phyloP scores from a whole-genome alignment of 371 early-diverging fungal genomes.

The Choanephora cucurbitarum region DNA sequence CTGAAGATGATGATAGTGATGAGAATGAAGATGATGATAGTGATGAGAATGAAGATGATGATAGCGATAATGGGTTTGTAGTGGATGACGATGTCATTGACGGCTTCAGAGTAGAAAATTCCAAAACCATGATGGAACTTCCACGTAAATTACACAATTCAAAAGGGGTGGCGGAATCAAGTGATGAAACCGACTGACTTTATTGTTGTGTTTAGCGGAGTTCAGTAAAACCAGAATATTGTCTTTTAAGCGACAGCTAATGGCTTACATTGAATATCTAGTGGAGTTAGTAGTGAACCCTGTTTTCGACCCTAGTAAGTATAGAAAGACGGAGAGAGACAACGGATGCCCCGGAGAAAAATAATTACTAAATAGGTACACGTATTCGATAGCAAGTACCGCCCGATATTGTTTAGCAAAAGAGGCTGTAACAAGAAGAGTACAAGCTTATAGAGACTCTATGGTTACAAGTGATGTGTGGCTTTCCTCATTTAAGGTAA shows the following conservation, averaged over 20 bases:
- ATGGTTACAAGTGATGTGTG: conserved; percentile 33
- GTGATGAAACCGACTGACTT: conserved; percentile 5
- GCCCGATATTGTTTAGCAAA: conserved; percentile 12
- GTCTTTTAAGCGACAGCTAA: conserved; percentile 18
- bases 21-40: not conserved
- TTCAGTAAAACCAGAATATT: conserved; percentile 16
- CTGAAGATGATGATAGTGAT: not conserved
- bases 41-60: not conserved
- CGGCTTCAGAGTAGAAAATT: conserved; percentile 8
- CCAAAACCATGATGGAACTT: conserved; percentile 7
- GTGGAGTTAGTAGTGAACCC: conserved; percentile 8
- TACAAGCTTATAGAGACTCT: conserved; percentile 28
- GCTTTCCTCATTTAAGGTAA: conserved; percentile 25
- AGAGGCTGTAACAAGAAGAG: conserved; percentile 17
- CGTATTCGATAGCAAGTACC: conserved; percentile 1
- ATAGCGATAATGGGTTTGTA: conserved; percentile 13
- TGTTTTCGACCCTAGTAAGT: conserved; percentile 10
- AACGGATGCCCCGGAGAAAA: not conserved
- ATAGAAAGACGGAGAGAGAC: not conserved
- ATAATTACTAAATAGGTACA: not conserved
- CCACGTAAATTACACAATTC: conserved; percentile 9
- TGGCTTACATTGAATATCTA: conserved; percentile 21
- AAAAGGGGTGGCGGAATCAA: conserved; percentile 1
- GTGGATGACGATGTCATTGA: conserved; percentile 31
- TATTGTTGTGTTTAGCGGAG: conserved; percentile 15